A percentile compares a stretch with the other conserved stretches of the same genome.
Evolutionary conservation across 805 yeast genomes (phyloP).

Genomic region (Starmerella kuoi): DNA sequence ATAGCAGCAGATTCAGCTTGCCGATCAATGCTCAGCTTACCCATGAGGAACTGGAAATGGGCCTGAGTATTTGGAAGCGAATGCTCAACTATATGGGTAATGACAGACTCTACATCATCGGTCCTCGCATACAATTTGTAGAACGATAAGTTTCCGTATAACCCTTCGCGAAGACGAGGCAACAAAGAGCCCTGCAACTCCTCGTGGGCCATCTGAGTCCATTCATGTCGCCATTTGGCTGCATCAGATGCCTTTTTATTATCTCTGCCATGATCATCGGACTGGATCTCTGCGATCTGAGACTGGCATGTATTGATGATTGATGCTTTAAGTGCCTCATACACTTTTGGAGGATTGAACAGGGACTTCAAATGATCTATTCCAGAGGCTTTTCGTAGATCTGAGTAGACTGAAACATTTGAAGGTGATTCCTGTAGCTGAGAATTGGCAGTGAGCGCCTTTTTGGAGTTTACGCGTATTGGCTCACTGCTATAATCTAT

Average conservation of each 20-base stretch:
- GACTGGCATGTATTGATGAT: constrained; percentile 25
- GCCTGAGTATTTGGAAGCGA: constrained; percentile 27
- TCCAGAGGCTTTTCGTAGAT: constrained; percentile 20
- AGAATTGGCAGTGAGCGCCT: constrained; percentile 23
- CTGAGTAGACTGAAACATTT: constrained; percentile 22
- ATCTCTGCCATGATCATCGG: constrained; percentile 12
- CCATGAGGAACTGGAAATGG: constrained; percentile 26
- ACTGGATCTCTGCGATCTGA: constrained; percentile 16
- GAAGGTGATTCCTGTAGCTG: constrained; percentile 23
- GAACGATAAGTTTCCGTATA: constrained; percentile 26
- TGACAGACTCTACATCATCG: constrained; percentile 29
- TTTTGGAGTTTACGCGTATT: constrained; percentile 14
- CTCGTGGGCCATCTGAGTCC: constrained; percentile 31
- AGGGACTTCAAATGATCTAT: constrained; percentile 21
- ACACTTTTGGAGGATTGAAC: constrained; percentile 11
- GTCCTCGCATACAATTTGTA: constrained; percentile 29
- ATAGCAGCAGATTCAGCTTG: not conserved
- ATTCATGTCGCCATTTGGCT: constrained; percentile 21
- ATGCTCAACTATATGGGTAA: constrained; percentile 12
- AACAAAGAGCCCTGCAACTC: constrained; percentile 30
- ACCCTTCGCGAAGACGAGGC: constrained; percentile 21
- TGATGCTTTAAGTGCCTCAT: constrained; percentile 19
- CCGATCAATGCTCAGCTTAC: constrained; percentile 22
- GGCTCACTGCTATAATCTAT: constrained; percentile 10
- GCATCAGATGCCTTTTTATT: constrained; percentile 3